Evolutionary conservation across 768 basidiomycete species (phyloP).

Genomic region (Tulasnella sp.): DNA sequence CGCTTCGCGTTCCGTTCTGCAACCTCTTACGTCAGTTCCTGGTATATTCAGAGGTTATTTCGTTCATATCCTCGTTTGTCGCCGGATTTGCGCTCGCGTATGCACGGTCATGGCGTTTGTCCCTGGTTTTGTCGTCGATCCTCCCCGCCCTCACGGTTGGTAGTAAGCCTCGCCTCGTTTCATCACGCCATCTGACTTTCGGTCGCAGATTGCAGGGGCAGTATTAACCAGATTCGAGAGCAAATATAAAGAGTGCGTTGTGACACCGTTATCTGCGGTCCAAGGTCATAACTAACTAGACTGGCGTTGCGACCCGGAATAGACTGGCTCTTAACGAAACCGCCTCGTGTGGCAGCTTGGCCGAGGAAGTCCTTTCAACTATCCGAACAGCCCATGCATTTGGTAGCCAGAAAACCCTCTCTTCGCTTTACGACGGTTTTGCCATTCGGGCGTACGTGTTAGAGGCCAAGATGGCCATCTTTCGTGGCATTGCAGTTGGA

Average conservation of each 20-base stretch:
- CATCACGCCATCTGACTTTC: not conserved
- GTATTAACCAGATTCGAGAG: constrained; percentile 71
- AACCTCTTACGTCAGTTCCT: not conserved
- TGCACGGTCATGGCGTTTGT: constrained; percentile 73
- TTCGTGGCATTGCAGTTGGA: constrained; percentile 50
- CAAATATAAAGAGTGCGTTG: constrained; percentile 64
- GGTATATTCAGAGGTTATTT: constrained; percentile 51
- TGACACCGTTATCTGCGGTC: not conserved
- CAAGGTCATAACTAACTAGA: not conserved
- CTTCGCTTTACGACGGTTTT: constrained; percentile 65
- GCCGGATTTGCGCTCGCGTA: constrained; percentile 71
- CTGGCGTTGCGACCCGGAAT: constrained; percentile 30
- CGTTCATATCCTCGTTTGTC: constrained; percentile 69
- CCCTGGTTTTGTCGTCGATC: constrained; percentile 79
- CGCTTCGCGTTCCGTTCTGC: constrained; percentile 3
- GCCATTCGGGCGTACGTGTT: constrained; percentile 57
- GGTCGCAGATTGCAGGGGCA: constrained; percentile 57
- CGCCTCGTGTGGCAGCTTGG: constrained; percentile 77
- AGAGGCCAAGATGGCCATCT: constrained; percentile 63
- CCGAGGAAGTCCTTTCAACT: constrained; percentile 91
- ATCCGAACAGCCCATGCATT: constrained; percentile 92
- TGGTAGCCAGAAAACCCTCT: constrained; percentile 70
- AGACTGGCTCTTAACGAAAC: constrained; percentile 73
- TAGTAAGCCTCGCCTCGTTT: not conserved
- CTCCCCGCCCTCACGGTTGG: constrained; percentile 70